phyloP scores from a whole-genome alignment of 495 filamentous ascomycete genomes.

The Penicillium maclennaniae region DNA sequence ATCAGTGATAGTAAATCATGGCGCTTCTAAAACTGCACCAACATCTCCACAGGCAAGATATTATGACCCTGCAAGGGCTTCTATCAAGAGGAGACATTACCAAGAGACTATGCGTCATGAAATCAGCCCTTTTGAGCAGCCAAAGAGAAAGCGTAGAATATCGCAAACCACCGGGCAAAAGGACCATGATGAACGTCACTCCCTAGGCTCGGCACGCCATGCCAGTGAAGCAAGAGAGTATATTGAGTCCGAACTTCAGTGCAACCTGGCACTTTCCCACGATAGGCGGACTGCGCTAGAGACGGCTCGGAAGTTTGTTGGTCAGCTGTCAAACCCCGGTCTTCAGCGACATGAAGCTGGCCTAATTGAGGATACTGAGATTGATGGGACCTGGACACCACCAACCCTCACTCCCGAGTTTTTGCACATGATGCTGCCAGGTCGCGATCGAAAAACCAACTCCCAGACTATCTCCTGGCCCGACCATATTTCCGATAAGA shows the following conservation, averaged over 20 bases:
- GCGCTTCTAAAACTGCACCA: slow-evolving; percentile 1
- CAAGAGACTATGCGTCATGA: neutral
- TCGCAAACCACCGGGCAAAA: slow-evolving; percentile 12
- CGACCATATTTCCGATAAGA: slow-evolving; percentile 26
- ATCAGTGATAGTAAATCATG: slow-evolving; percentile 2
- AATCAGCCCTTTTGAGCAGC: neutral
- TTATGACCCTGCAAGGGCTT: neutral
- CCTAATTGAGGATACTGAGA: slow-evolving; percentile 9
- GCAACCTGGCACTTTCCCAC: slow-evolving; percentile 25
- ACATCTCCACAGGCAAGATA: slow-evolving; percentile 8
- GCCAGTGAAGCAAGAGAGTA: slow-evolving; percentile 27
- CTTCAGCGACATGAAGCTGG: slow-evolving; percentile 15
- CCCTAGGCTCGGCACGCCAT: slow-evolving; percentile 21
- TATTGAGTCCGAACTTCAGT: slow-evolving; percentile 28
- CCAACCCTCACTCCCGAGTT: slow-evolving; percentile 27
- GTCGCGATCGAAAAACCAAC: slow-evolving; percentile 22
- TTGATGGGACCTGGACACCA: slow-evolving; percentile 9
- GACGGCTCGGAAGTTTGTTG: slow-evolving; percentile 22
- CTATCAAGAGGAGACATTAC: slow-evolving; percentile 11
- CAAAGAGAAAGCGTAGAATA: slow-evolving; percentile 9
- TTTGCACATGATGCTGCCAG: slow-evolving; percentile 30
- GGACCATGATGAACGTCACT: slow-evolving; percentile 12
- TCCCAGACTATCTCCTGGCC: slow-evolving; percentile 26
- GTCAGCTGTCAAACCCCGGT: slow-evolving; percentile 19
- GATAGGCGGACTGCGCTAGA: slow-evolving; percentile 24